Percentiles rank a stretch among this genome's conserved stretches.
These are phyloP conservation scores for Leavenworthia alabamica DNA, from an alignment of 345 rosid species.

Conservation along the genomic window DNA sequence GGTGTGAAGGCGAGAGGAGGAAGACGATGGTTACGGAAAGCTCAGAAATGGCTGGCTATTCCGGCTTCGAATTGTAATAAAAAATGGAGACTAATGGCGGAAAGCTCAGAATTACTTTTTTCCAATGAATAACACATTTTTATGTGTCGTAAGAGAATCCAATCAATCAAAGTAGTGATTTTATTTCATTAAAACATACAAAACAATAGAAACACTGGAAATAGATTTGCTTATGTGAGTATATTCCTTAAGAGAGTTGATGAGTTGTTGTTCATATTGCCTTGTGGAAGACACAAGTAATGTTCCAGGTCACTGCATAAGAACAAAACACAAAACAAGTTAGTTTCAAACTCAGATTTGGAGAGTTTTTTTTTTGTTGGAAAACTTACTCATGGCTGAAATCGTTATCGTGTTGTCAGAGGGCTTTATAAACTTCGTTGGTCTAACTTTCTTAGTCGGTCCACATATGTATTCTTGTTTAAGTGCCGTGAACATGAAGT, in stretches of 20 bases:
- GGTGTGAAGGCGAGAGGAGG: not conserved
- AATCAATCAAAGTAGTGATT: conserved; percentile 5
- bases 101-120: no score
- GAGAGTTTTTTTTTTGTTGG: not conserved
- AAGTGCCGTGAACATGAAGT: conserved; percentile 50
- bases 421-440: conserved; percentile 47
- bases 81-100: no score
- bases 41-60: conserved; percentile 12
- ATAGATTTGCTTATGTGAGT: conserved; percentile 1
- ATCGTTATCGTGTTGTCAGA: conserved; percentile 56
- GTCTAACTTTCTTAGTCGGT: conserved; percentile 50
- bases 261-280: conserved; percentile 13
- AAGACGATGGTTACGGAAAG: not conserved
- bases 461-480: conserved; percentile 73
- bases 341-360: not conserved
- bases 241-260: not conserved
- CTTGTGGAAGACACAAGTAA: conserved; percentile 45
- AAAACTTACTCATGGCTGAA: conserved; percentile 64
- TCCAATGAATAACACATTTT: not conserved
- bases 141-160: not conserved
- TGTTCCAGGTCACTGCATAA: conserved; percentile 84
- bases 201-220: not conserved
- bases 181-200: not conserved
- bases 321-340: conserved; percentile 8
- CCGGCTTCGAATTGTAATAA: no score